phyloP scores from a whole-genome alignment of 2,329 filamentous ascomycete genomes.

The Orbilia oligospora region DNA sequence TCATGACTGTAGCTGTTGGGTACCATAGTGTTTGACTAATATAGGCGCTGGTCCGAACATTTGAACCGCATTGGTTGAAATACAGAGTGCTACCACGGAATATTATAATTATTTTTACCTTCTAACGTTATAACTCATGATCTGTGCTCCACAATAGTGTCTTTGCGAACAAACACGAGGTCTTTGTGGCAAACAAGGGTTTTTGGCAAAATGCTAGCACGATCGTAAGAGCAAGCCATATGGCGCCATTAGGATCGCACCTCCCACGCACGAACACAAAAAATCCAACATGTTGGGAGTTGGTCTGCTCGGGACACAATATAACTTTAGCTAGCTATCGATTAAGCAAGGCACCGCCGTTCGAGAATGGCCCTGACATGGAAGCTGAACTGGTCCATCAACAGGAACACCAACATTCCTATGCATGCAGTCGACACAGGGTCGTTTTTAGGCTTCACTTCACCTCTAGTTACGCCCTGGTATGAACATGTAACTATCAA shows the following conservation, averaged over 20 bases:
- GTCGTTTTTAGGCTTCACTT: neutral
- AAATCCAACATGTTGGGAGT: conserved; percentile 24
- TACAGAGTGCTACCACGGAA: conserved; percentile 12
- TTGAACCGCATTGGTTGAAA: conserved; percentile 4
- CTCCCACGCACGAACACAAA: conserved; percentile 7
- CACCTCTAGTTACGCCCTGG: too few species aligned
- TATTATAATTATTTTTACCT: conserved; percentile 7
- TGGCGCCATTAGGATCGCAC: conserved; percentile 24
- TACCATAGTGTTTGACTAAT: conserved; percentile 3
- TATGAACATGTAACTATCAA: neutral
- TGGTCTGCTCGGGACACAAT: neutral
- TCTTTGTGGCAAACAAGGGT: neutral
- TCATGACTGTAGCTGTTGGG: neutral
- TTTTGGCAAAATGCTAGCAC: neutral
- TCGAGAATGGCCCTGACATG: neutral
- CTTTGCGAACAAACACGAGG: neutral
- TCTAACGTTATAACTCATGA: conserved; percentile 15
- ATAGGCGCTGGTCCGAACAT: neutral
- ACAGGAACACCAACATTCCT: conserved; percentile 7
- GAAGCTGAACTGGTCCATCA: conserved; percentile 12
- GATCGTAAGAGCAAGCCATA: neutral
- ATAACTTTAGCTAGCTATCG: neutral
- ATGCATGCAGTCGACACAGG: neutral
- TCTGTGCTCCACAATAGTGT: neutral
- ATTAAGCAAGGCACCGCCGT: conserved; percentile 17